Evolutionary conservation across 202 grass and related monocot species (phyloP), one percentile per base, ranked within the genome.

Genomic region (Sporobolus alterniflorus): DNA sequence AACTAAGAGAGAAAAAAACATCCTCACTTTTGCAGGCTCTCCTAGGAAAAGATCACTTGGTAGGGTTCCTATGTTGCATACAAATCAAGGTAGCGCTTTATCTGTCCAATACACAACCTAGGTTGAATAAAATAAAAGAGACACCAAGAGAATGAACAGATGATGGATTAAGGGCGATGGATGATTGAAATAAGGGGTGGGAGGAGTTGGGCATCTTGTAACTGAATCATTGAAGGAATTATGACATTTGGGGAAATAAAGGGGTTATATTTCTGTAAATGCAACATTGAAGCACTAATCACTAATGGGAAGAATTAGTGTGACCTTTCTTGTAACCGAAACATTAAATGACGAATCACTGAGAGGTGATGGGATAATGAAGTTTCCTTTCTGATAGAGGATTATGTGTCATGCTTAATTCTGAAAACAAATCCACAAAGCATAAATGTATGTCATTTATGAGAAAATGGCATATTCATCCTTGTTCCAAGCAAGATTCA

Each of bases 21-120:
- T 74, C 11, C 68, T 88, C 74, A 96, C 96, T 89, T 96, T 69
- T 50, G 93, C 88, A 33, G 75, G 63, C 51, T 85, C 83, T 76
- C 93, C 93, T 88, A 86, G 91, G 74, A 96, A 99, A 78, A 99
- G 83, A 81, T 86, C 76, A 43, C 96, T 99, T 54, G 96, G 96
- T 32, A 91, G 80, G 72, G 87, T 22, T 31, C 96, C 81, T 28
- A 85, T 90, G 71, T 90, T 51, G 86, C 79, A 89, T 92, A 92
- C 73, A 96, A 84, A 52, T 89, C 89, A 26, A 99, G 88, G 70
- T 96, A 99, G 44, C 74, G 88, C 60, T 83, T 88, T 90, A 96
- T 90, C 96, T 94, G 71, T 76, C 42, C 18, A 80, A 84, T 39
- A 39, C 36, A 39, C 36, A 65, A 75, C 24, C 13, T 40, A 28